These are phyloP conservation scores for Boletus insuetus DNA, from an alignment of 768 basidiomycete genomes.

Conservation along the genomic window DNA sequence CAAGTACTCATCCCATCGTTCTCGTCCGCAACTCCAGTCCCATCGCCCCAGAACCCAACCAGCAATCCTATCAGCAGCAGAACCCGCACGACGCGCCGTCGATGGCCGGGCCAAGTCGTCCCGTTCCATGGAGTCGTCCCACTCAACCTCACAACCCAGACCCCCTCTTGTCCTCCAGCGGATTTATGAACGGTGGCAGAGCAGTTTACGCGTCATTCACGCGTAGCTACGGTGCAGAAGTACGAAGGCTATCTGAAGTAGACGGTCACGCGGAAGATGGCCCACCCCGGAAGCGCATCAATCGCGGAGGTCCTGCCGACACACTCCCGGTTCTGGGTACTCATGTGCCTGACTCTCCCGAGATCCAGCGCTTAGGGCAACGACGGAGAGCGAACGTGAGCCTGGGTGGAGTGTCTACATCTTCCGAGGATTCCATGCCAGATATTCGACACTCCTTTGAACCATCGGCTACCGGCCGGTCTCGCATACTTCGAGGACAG, in stretches of 20 bases:
- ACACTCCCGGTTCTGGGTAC: constrained; percentile 22
- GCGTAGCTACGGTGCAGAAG: constrained; percentile 37
- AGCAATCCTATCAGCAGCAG: constrained; percentile 37
- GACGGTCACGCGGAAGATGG: constrained; percentile 49
- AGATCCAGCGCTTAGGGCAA: constrained; percentile 51
- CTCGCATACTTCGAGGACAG: constrained; percentile 56
- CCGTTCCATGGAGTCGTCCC: constrained; percentile 38
- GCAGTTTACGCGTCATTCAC: constrained; percentile 53
- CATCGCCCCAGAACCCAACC: constrained; percentile 37
- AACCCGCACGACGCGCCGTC: constrained; percentile 42
- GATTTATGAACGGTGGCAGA: constrained; percentile 45
- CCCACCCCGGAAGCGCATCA: constrained; percentile 69
- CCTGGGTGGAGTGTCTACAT: constrained; percentile 47
- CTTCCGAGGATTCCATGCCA: constrained; percentile 69
- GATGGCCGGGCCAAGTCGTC: constrained; percentile 37
- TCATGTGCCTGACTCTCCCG: constrained; percentile 52
- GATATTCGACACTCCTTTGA: constrained; percentile 43
- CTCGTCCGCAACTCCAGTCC: constrained; percentile 82
- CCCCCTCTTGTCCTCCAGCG: constrained; percentile 57
- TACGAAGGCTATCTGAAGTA: constrained; percentile 37
- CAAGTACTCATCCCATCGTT: constrained; percentile 48
- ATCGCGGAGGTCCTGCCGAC: constrained; percentile 47
- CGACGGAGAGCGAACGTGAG: constrained; percentile 40
- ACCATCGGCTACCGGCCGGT: constrained; percentile 36
- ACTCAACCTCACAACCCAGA: constrained; percentile 40